These are phyloP conservation scores for Rhynchosporium graminicola DNA, from an alignment of 2,329 filamentous ascomycete species.

Conservation along the genomic window DNA sequence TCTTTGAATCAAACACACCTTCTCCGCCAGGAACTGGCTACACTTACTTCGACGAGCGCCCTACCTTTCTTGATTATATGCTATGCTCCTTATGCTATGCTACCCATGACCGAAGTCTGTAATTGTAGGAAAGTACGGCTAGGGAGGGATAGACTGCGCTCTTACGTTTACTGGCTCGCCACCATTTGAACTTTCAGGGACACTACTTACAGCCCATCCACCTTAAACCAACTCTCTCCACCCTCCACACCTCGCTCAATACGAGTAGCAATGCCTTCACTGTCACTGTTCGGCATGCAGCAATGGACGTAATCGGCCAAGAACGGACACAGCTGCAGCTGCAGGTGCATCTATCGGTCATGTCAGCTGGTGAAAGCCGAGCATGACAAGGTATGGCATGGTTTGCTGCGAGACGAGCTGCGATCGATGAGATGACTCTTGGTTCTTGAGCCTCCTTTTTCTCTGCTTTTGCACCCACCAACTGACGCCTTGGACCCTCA, in stretches of 20 bases:
- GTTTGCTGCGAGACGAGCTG: conserved; percentile 20
- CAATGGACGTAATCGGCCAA: neutral
- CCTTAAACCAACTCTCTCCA: neutral
- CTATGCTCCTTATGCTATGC: neutral
- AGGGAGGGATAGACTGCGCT: neutral
- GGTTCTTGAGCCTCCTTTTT: conserved; percentile 29
- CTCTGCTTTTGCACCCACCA: conserved; percentile 20
- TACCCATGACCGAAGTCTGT: neutral
- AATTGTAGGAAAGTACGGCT: neutral
- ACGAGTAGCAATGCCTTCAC: conserved; percentile 12
- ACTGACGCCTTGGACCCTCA: conserved; percentile 14
- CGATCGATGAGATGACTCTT: neutral
- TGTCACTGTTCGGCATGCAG: neutral
- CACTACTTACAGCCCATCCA: conserved; percentile 5
- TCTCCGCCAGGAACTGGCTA: neutral
- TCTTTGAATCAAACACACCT: neutral
- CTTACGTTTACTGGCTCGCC: neutral
- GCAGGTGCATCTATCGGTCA: neutral
- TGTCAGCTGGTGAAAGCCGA: conserved; percentile 9
- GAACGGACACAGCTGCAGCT: conserved; percentile 8
- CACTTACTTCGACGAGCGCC: neutral
- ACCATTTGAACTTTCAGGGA: neutral
- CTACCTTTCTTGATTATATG: neutral
- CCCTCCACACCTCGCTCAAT: conserved; percentile 11
- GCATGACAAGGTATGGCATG: neutral